Percentiles rank a stretch among this genome's conserved stretches.
Evolutionary conservation across 2,329 filamentous ascomycete genomes (phyloP).

Genomic region (Colletotrichum liaoningense): DNA sequence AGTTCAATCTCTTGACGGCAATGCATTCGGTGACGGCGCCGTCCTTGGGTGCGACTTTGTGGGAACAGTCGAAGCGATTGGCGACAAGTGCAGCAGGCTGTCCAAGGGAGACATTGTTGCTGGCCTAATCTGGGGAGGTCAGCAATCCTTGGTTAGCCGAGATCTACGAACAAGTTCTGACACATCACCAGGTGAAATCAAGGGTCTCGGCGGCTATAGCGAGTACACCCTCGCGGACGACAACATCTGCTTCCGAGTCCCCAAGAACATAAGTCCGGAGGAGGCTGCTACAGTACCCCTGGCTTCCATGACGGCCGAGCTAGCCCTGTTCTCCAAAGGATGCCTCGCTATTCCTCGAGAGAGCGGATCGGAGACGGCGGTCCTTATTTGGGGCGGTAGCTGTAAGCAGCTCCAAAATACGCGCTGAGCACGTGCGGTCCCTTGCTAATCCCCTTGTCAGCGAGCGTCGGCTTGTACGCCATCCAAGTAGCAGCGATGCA

Average conservation of each 20-base stretch:
- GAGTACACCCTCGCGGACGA: conserved; percentile 54
- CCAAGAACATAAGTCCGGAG: conserved; percentile 41
- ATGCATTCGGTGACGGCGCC: conserved; percentile 50
- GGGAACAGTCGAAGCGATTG: conserved; percentile 48
- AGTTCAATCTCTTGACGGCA: conserved; percentile 48
- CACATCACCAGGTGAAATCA: conserved; percentile 38
- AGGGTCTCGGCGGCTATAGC: conserved; percentile 50
- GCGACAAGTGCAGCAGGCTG: conserved; percentile 36
- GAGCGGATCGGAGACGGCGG: conserved; percentile 11
- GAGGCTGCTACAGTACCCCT: conserved; percentile 53
- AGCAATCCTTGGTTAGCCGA: too few relatives aligned
- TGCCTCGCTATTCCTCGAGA: conserved; percentile 47
- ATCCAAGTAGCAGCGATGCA: conserved; percentile 47
- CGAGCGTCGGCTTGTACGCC: conserved; percentile 51
- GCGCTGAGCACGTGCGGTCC: background rate
- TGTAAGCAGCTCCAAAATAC: conserved; percentile 43
- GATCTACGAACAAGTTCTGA: background rate
- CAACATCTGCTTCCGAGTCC: conserved; percentile 52
- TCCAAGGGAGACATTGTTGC: conserved; percentile 39
- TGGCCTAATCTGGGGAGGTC: conserved; percentile 44
- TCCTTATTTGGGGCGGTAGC: conserved; percentile 58
- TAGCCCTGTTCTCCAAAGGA: conserved; percentile 51
- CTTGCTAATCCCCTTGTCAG: conserved; percentile 33
- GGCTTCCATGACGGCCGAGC: conserved; percentile 50
- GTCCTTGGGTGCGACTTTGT: conserved; percentile 51